Base-by-base conservation (phyloP, 148 eudicot species). In the Silene uniflora region DNA sequence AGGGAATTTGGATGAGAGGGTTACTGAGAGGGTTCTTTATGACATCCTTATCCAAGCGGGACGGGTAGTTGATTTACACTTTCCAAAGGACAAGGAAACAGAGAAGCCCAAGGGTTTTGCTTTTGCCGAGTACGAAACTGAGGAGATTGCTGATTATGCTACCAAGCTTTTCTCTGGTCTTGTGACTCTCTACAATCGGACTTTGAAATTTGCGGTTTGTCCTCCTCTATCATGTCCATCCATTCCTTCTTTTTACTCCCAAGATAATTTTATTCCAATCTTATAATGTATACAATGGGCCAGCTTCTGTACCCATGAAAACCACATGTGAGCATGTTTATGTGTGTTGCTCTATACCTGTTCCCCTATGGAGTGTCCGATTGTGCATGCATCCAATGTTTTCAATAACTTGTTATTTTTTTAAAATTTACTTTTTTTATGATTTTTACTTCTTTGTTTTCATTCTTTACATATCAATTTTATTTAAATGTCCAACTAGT, bases 41-140 rank as follows among this genome's bases (percentile, higher is more conserved):
- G 98, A 94, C 83, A 91, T 94, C 67, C 92, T 94, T 69, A 91
- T 94, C 78, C 97, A 94, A 81, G 98, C 96, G 7, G 98, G 98
- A 22, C 92, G 91, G 16, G 88, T 94, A 21, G 90, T 90, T 58
- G 92, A 91, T 77, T 84, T 94, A 78, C 71, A 91, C 82, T 86
- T 94, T 75, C 98, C 98, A 61, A 83, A 90, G 71, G 98, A 94
- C 76, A 91, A 59, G 85, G 98, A 94, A 85, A 91, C 97, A n/a
- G 91, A 89, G 67, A 86, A 85, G 70, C 88, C 89, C 12, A 94
- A 92, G 87, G 98, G 97, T 62, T 89, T 25, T 84, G 97, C 98
- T 39, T 94, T 94, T 82, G 98, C 93, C 5, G 91, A 94, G 78
- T 94, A 90, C 74, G 98, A 94, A 81, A 85, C 85, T 19, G 91